These are phyloP conservation scores for Ascochyta pisi DNA, from an alignment of 2,329 filamentous ascomycete species.

Conservation along the genomic window DNA sequence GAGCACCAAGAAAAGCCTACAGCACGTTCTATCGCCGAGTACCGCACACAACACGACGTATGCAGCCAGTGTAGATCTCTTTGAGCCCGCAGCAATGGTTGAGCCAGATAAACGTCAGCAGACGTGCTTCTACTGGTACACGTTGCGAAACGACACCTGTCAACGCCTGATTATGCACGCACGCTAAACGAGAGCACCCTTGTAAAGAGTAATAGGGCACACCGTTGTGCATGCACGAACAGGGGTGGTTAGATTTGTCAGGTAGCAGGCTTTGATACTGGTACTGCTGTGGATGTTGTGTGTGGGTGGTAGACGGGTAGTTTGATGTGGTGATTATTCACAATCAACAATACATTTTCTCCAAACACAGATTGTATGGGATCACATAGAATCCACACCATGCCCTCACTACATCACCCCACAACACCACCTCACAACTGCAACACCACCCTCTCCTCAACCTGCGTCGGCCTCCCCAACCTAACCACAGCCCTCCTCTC, in stretches of 20 bases:
- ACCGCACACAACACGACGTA: background rate
- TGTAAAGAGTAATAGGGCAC: background rate
- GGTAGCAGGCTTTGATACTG: background rate
- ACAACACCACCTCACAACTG: slow-evolving; percentile 17
- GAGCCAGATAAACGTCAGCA: background rate
- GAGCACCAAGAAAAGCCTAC: no score
- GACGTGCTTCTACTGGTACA: slow-evolving; percentile 11
- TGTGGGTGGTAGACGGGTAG: no score
- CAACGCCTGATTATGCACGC: slow-evolving; percentile 5
- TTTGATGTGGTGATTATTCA: no score
- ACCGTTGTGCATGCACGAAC: background rate
- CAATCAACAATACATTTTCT: no score
- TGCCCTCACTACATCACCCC: no score
- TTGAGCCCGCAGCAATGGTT: background rate
- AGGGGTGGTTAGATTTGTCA: background rate
- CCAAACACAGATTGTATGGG: no score
- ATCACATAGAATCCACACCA: no score
- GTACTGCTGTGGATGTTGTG: background rate
- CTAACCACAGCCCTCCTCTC: slow-evolving; percentile 38
- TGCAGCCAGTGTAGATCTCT: background rate
- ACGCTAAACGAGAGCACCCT: slow-evolving; percentile 5
- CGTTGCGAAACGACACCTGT: slow-evolving; percentile 4
- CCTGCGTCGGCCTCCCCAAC: slow-evolving; percentile 41
- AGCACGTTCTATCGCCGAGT: no score
- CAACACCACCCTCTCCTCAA: slow-evolving; percentile 35